These are phyloP conservation scores for Castanea crenata DNA, from an alignment of 306 rosid genomes.

Conservation along the genomic window DNA sequence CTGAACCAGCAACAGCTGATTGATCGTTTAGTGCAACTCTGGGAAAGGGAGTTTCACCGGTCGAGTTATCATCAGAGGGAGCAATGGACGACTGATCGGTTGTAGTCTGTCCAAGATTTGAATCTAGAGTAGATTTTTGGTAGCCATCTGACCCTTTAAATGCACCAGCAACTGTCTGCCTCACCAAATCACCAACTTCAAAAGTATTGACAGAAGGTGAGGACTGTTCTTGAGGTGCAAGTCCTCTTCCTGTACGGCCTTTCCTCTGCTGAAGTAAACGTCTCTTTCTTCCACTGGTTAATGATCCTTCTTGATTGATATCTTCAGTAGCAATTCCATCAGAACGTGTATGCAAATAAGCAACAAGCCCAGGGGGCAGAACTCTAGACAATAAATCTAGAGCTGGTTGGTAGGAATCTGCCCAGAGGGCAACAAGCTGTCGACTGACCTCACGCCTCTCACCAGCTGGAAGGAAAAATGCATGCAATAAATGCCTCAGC, in stretches of 20 bases:
- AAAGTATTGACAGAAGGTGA: constrained; percentile 54
- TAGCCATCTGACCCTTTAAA: constrained; percentile 43
- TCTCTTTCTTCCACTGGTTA: constrained; percentile 67
- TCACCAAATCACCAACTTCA: constrained; percentile 62
- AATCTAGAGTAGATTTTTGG: constrained; percentile 45
- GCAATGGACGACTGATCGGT: constrained; percentile 52
- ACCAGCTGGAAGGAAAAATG: constrained; percentile 84
- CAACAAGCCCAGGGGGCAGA: constrained; percentile 98
- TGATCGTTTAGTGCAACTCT: constrained; percentile 51
- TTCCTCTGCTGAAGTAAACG: constrained; percentile 89
- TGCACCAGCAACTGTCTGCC: constrained; percentile 50
- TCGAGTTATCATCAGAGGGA: constrained; percentile 51
- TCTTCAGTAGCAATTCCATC: constrained; percentile 70
- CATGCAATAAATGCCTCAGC: constrained; percentile 87
- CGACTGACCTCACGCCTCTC: constrained; percentile 95
- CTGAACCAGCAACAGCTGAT: constrained; percentile 37
- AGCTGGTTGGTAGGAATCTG: constrained; percentile 97
- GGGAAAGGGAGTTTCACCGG: constrained; percentile 36
- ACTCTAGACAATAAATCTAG: constrained; percentile 86
- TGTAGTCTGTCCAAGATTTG: constrained; percentile 54
- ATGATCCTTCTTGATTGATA: constrained; percentile 64
- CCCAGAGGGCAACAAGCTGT: constrained; percentile 99
- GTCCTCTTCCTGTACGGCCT: constrained; percentile 75
- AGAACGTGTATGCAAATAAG: constrained; percentile 90
- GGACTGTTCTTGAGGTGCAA: constrained; percentile 69